Evolutionary conservation across 108 stramenopile species (phyloP), one percentile per base, ranked within the genome.

Genomic region (Skeletonema potamos): DNA sequence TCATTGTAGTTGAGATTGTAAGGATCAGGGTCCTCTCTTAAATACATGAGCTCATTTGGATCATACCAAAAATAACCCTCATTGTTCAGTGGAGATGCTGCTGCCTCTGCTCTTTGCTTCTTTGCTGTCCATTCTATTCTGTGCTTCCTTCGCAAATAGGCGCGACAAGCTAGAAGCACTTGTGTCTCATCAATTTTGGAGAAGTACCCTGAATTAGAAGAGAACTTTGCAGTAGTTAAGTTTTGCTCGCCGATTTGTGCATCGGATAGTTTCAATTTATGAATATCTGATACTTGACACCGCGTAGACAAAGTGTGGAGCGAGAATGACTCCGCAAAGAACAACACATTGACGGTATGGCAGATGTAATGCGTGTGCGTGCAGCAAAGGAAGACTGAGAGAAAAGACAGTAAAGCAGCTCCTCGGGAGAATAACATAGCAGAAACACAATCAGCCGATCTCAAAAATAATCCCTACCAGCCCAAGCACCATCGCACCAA

Each of bases 111-210:
- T 51, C 83, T 65, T 4, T 87, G 79, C 61, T 74, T 72, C 56
- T 89, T 85, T 17, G 64, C 77, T 86, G 84, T 86, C 63, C 83
- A 72, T 54, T 87, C 84, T 28, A 89, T 27, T 44, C 73, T 81
- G 51, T 90, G 86, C 36, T 78, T 84, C 6, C 86, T 76, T 28
- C 82, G 77, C 57, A 94, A 62, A 54, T 84, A 91, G 0, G 89
- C 75, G 27, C 84, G 70, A 67, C 90, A 91, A 0, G 93, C 93
- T 3, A 94, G 85, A 29, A 94, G 66, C 2, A 85, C 77, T 77
- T 91, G 64, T 0, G 66, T 62, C 51, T 82, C 76, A 33, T 66
- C 72, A 0, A 77, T 20, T 36, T 59, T 60, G 55, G 63, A 30
- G 11, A 61, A 13, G 70, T 62, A 36, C 20, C 62, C 29, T 6